Conservation (phyloP, 164 flowering plant genomes). For the Echeveria elegans region DNA sequence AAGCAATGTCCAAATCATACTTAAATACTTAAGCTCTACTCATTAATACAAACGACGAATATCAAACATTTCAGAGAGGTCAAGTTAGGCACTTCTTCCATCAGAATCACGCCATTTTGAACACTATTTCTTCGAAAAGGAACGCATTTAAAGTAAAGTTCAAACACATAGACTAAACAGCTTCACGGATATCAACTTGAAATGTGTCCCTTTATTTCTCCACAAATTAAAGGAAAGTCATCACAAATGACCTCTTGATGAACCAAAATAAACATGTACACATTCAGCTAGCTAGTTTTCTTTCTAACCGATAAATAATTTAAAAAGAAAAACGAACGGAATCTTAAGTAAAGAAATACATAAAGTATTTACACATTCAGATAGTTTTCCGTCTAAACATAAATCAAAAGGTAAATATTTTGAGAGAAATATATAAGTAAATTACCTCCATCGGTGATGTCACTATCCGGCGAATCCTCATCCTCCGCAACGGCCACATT, state of each 20-base stretch:
- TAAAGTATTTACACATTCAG: too few species aligned
- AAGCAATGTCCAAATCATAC: neutral
- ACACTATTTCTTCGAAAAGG: neutral
- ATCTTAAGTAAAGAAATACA: too few species aligned
- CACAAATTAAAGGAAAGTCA: neutral
- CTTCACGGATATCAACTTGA: neutral
- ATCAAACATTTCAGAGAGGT: neutral
- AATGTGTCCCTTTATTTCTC: neutral
- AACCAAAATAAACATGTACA: too few species aligned
- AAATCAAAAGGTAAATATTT: too few species aligned
- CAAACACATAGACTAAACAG: neutral
- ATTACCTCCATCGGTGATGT: neutral
- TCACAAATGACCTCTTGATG: too few species aligned
- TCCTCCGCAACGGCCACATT: neutral
- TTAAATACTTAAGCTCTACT: neutral
- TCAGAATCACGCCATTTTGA: conserved; percentile 5
- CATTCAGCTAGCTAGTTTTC: too few species aligned
- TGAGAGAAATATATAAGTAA: too few species aligned
- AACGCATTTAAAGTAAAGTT: neutral
- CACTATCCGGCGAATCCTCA: neutral
- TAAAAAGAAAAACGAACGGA: too few species aligned
- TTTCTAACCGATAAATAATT: too few species aligned
- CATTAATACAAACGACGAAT: neutral
- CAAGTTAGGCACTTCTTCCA: neutral
- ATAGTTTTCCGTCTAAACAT: too few species aligned